A percentile compares a stretch with the other conserved stretches of the same genome.
phyloP scores from a whole-genome alignment of 176 grass and related monocot species.

The Oryza australiensis region DNA sequence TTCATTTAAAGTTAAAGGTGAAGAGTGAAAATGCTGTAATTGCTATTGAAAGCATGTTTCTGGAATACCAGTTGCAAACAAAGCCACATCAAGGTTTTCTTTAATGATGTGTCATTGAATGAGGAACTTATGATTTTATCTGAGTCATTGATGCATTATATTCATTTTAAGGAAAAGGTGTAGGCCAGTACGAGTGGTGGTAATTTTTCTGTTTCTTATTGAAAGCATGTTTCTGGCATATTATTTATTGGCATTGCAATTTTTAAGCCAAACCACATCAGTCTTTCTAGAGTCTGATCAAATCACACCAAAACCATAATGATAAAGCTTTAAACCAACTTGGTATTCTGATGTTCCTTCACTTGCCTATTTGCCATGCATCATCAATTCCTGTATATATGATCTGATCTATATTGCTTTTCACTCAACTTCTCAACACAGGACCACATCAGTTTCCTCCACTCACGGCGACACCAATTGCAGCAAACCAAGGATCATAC shows the following conservation, averaged over 20 bases:
- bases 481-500: slow-evolving; percentile 34
- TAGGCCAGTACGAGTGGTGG: background rate
- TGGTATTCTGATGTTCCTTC: background rate
- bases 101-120: background rate
- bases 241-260: background rate
- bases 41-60: background rate
- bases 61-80: background rate
- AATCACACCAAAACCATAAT: slow-evolving; percentile 15
- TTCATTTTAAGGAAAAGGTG: background rate
- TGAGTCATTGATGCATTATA: background rate
- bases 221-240: background rate
- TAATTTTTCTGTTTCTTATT: background rate
- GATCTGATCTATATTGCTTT: background rate
- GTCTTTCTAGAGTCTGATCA: background rate
- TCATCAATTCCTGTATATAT: background rate
- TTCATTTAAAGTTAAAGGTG: background rate
- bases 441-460: slow-evolving; percentile 69
- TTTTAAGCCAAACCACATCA: background rate
- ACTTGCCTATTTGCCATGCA: background rate
- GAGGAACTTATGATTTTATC: background rate
- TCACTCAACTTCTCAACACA: slow-evolving; percentile 22
- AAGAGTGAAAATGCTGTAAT: background rate
- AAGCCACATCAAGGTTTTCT: background rate
- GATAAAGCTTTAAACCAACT: background rate
- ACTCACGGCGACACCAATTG: slow-evolving; percentile 52